A percentile compares a stretch with the other conserved stretches of the same genome.
Conservation (phyloP, 2,329 filamentous ascomycete genomes). For the Fusarium caatingaense region DNA sequence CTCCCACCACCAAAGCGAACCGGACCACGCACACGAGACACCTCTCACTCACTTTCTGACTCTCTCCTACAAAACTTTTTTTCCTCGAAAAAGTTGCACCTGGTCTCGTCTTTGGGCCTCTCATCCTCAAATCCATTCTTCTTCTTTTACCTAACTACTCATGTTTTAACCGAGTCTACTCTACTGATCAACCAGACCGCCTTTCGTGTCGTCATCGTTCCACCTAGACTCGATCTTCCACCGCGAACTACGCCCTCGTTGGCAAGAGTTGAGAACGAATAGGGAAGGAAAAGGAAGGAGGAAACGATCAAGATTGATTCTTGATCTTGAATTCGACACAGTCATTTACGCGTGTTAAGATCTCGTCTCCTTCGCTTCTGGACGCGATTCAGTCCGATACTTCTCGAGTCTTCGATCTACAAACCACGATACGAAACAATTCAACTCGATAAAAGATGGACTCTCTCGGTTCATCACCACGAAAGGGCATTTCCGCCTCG, state of each 20-base stretch:
- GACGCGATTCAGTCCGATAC: slow-evolving; percentile 28
- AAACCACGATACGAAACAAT: not conserved
- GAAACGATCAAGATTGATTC: not conserved
- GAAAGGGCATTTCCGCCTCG: slow-evolving; percentile 46
- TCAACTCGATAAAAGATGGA: slow-evolving; percentile 48
- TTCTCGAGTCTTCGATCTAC: slow-evolving; percentile 16
- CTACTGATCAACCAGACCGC: slow-evolving; percentile 29
- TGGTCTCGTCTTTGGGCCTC: slow-evolving; percentile 27
- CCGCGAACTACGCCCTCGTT: slow-evolving; percentile 5
- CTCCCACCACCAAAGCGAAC: slow-evolving; percentile 34
- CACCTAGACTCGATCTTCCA: slow-evolving; percentile 11
- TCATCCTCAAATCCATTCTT: not conserved
- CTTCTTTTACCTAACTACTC: not conserved
- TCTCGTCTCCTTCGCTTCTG: slow-evolving; percentile 9
- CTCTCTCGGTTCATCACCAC: slow-evolving; percentile 52
- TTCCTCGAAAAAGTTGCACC: not conserved
- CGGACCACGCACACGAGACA: slow-evolving; percentile 35
- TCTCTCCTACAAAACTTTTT: slow-evolving; percentile 7
- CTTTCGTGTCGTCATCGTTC: slow-evolving; percentile 25
- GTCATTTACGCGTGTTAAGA: slow-evolving; percentile 18
- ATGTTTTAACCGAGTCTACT: slow-evolving; percentile 10
- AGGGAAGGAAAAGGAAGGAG: not conserved
- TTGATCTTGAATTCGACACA: not conserved
- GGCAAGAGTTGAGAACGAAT: not conserved
- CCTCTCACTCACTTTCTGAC: slow-evolving; percentile 10